phyloP scores from a whole-genome alignment of 371 early-diverging fungal genomes.

The Chytridiales sp. region DNA sequence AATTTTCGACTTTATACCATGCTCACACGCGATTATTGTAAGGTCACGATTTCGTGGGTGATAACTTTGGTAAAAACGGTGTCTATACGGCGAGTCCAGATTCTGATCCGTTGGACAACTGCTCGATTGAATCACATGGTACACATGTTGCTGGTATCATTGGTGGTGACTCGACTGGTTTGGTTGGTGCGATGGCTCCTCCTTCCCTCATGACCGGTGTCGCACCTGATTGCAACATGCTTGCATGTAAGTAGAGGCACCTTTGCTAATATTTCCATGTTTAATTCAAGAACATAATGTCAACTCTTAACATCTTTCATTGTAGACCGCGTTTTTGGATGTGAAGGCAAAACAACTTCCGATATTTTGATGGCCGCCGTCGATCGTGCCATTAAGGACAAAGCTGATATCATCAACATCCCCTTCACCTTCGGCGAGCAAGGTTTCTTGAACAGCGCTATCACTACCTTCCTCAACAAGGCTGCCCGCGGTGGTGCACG shows the following conservation, averaged over 20 bases:
- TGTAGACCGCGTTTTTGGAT: conserved; percentile 52
- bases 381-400: conserved; percentile 59
- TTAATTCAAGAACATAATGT: too few relatives aligned
- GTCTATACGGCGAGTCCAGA: too few relatives aligned
- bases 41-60: conserved; percentile 58
- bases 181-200: conserved; percentile 8
- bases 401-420: conserved; percentile 56
- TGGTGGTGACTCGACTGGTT: conserved; percentile 43
- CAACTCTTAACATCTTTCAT: too few relatives aligned
- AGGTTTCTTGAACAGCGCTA: conserved; percentile 51
- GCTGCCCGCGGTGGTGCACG: conserved; percentile 14
- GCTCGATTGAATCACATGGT: conserved; percentile 51
- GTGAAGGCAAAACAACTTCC: conserved; percentile 56
- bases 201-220: conserved; percentile 33
- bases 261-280: too few relatives aligned
- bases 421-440: conserved; percentile 67
- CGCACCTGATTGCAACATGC: too few relatives aligned
- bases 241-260: too few relatives aligned
- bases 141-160: conserved; percentile 63
- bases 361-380: conserved; percentile 68
- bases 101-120: conserved; percentile 53
- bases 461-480: conserved; percentile 1
- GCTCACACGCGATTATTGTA: conserved; percentile 45
- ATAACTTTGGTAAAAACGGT: conserved; percentile 22
- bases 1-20: too few relatives aligned